A percentile compares a stretch with the other conserved stretches of the same genome.
These are phyloP conservation scores for Collybia nuda DNA, from an alignment of 768 basidiomycete species.

Conservation along the genomic window DNA sequence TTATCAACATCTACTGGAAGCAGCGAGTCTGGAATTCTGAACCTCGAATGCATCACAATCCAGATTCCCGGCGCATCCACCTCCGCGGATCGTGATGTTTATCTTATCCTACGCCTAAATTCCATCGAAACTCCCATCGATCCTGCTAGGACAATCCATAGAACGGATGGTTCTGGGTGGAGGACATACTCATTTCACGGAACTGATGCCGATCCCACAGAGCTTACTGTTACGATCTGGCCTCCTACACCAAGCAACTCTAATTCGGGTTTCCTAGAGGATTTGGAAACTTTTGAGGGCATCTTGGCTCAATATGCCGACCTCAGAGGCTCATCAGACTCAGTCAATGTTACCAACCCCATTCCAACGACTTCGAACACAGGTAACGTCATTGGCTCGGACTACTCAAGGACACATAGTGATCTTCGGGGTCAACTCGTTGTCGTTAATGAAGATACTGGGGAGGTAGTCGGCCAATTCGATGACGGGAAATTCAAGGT, in stretches of 20 bases:
- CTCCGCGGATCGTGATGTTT: slow-evolving; percentile 52
- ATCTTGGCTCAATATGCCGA: slow-evolving; percentile 67
- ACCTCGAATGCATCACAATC: slow-evolving; percentile 64
- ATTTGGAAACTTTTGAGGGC: slow-evolving; percentile 64
- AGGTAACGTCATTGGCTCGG: slow-evolving; percentile 12
- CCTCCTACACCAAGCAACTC: slow-evolving; percentile 20
- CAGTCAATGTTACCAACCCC: slow-evolving; percentile 3
- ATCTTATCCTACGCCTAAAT: slow-evolving; percentile 62
- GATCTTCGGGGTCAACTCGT: slow-evolving; percentile 61
- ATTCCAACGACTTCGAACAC: not conserved
- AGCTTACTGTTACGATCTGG: slow-evolving; percentile 35
- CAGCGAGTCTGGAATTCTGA: slow-evolving; percentile 42
- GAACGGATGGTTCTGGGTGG: slow-evolving; percentile 30
- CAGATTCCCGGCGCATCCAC: slow-evolving; percentile 29
- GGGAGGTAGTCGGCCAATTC: slow-evolving; percentile 70
- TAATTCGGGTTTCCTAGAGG: slow-evolving; percentile 44
- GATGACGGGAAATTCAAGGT: slow-evolving; percentile 51
- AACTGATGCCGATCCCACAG: slow-evolving; percentile 34
- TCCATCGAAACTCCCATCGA: slow-evolving; percentile 59
- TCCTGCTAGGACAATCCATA: slow-evolving; percentile 47
- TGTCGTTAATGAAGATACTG: slow-evolving; percentile 70
- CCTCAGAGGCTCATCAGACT: slow-evolving; percentile 26
- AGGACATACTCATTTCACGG: slow-evolving; percentile 46
- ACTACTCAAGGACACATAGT: slow-evolving; percentile 14
- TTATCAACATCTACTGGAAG: slow-evolving; percentile 30